Evolutionary conservation across 2,329 filamentous ascomycete genomes (phyloP), one percentile per base, ranked within the genome.

Genomic region (Paecilomyces fulvus): DNA sequence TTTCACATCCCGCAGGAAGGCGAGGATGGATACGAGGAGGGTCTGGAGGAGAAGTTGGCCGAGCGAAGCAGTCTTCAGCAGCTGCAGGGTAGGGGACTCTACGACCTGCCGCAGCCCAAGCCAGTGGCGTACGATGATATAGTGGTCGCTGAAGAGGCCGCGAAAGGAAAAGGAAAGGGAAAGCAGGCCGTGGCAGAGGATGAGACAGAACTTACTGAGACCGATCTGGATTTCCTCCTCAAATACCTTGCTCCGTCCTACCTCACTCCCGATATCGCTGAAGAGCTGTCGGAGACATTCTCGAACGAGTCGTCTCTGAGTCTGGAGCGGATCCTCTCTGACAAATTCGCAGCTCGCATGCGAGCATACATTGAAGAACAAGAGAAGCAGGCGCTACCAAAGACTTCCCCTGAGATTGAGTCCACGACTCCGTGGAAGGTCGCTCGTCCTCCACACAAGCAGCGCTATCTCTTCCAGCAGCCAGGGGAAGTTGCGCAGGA

Each of bases 1-100:
- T 99, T 95, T 73, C 94, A 99, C 73, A 97, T 99, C 61, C 94
- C 94, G 0, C 94, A 99, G 74, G 76, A 89, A 64, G 92, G 92
- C 56, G 94, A 99, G 72, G 90, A 95, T 25, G 94, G 94, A 49
- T 99, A 88, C 65, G 85, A 95, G 64, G 79, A 88, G 68, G 94
- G 92, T 3, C 81, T 94, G 55, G 92, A 97, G 72, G 90, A 95
- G 76, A 88, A 87, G 69, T 83, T 95, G 60, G 90, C 89, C 11
- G 87, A 90, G 71, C 90, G 90, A 73, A 97, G 92, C 73, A 92
- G 91, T 65, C 80, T 97, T 61, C 90, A 91, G 74, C 92, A 97
- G 75, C 79, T 99, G 28, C 90, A 96, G 74, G 90, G 92, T 63
- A 90, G 95, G 65, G 89, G 89, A 3, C 92, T 95, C 65, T 94